These are phyloP conservation scores for Melampsora larici-populina DNA, from an alignment of 1,284 basidiomycete genomes.

Conservation along the genomic window DNA sequence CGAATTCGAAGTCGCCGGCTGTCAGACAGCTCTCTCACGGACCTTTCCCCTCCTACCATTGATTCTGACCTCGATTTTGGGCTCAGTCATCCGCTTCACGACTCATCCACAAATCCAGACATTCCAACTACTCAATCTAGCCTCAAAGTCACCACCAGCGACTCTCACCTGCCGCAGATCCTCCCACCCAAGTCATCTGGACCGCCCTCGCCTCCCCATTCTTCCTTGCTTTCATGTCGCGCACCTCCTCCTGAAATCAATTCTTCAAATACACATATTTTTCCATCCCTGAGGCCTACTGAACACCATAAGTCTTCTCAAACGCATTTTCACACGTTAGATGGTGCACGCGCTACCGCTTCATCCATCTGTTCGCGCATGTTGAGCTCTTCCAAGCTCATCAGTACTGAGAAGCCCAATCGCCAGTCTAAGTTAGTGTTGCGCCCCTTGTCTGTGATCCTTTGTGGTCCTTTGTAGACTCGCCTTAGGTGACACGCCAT, in stretches of 20 bases:
- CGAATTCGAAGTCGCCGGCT: constrained; percentile 23
- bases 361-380: background rate
- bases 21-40: constrained; percentile 31
- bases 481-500: background rate
- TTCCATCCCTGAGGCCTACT: background rate
- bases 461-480: background rate
- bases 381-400: background rate
- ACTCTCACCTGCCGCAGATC: background rate
- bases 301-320: background rate
- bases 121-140: background rate
- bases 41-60: constrained; percentile 30
- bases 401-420: background rate
- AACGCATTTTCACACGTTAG: background rate
- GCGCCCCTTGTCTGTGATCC: background rate
- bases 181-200: background rate
- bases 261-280: background rate
- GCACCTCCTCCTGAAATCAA: background rate
- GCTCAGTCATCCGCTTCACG: background rate
- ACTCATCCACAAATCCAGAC: background rate
- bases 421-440: background rate
- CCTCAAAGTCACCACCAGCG: background rate
- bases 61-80: constrained; percentile 22
- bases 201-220: background rate
- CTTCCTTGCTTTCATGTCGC: background rate
- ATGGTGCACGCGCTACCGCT: background rate